Percentiles rank a stretch among this genome's conserved stretches.
Evolutionary conservation across 495 filamentous ascomycete genomes (phyloP).

Genomic region (Bryoglossum gracile): DNA sequence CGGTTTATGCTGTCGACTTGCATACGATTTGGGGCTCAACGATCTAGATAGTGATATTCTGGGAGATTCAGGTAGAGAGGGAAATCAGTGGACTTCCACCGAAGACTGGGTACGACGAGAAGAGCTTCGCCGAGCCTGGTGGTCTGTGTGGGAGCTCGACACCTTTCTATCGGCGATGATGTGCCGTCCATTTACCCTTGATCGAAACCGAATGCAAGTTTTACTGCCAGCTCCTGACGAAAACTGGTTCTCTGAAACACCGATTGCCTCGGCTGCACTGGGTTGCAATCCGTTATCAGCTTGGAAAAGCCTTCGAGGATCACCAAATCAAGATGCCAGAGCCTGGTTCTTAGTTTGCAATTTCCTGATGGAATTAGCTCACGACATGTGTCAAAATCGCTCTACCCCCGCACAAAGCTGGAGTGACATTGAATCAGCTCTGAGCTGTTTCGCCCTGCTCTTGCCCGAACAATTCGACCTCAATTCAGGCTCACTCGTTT

Average conservation of each 20-base stretch:
- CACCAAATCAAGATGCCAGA: conserved; percentile 2
- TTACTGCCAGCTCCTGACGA: conserved; percentile 3
- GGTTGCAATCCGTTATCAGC: neutral
- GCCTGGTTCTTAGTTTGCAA: conserved; percentile 10
- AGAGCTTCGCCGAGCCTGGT: conserved; percentile 3
- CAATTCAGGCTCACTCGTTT: neutral
- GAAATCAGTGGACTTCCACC: neutral
- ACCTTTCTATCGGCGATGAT: neutral
- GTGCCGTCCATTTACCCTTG: conserved; percentile 1
- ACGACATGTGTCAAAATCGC: neutral
- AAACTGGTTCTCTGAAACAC: neutral
- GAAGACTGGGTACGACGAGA: conserved; percentile 1
- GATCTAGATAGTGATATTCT: no score
- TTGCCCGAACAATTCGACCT: neutral
- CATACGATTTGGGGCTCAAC: neutral
- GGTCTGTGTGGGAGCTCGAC: conserved; percentile 6
- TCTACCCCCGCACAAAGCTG: neutral
- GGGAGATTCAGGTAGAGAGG: neutral
- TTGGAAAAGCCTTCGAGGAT: conserved; percentile 1
- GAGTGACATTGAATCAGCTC: neutral
- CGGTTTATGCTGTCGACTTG: neutral
- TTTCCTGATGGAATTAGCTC: neutral
- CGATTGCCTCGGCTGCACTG: neutral
- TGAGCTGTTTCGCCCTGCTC: conserved; percentile 3
- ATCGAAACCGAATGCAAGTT: neutral